Evolutionary conservation across 1,139 yeast genomes (phyloP).

Genomic region (Yamadazyma spencermartinsiae): DNA sequence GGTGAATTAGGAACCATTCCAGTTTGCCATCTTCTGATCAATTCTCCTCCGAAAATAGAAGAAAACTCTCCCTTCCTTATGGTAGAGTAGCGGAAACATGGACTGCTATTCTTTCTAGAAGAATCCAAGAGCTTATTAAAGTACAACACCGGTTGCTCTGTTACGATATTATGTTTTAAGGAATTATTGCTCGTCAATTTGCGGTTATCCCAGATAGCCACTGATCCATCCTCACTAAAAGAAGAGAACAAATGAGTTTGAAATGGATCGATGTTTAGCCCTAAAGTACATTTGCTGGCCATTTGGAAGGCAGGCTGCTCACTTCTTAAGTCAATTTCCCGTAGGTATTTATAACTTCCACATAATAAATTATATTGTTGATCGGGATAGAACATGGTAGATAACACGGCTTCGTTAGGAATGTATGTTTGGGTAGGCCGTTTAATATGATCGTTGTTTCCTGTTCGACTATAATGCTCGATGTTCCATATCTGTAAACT

Average conservation of each 20-base stretch:
- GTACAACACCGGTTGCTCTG: conserved; percentile 61
- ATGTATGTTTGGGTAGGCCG: conserved; percentile 63
- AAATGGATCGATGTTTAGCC: conserved; percentile 69
- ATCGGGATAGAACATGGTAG: conserved; percentile 66
- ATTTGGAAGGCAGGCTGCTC: conserved; percentile 73
- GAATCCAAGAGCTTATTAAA: conserved; percentile 71
- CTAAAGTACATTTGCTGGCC: conserved; percentile 73
- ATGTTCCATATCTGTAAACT: conserved; percentile 83
- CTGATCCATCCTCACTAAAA: conserved; percentile 78
- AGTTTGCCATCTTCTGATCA: conserved; percentile 79
- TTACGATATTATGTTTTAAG: conserved; percentile 18
- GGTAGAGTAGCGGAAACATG: conserved; percentile 72
- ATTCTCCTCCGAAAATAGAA: conserved; percentile 75
- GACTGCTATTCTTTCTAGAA: conserved; percentile 59
- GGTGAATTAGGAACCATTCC: conserved; percentile 45
- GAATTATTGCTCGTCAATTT: conserved; percentile 39
- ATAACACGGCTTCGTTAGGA: conserved; percentile 72
- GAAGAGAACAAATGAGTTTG: conserved; percentile 66
- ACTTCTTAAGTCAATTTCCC: conserved; percentile 75
- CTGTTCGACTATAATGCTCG: conserved; percentile 50
- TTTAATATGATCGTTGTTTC: conserved; percentile 45
- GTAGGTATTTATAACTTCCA: conserved; percentile 74
- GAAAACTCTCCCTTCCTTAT: conserved; percentile 73
- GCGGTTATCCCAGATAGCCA: conserved; percentile 87
- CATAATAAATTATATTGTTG: conserved; percentile 59